A percentile compares a stretch with the other conserved stretches of the same genome.
phyloP scores from a whole-genome alignment of 2,329 filamentous ascomycete species.

The Aureobasidium sp. region DNA sequence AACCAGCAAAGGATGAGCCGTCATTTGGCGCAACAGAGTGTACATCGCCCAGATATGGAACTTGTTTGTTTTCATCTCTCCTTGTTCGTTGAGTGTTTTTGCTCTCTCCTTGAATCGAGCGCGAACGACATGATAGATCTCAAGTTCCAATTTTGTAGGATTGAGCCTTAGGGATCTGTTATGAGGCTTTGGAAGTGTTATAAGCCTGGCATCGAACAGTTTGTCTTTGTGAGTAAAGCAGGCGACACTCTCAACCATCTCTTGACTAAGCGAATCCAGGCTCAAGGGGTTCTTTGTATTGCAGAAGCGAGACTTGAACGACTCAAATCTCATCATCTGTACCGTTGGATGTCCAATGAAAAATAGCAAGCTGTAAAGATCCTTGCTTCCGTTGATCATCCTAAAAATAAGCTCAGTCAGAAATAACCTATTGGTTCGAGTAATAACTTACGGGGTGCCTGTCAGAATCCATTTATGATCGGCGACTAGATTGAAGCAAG shows the following conservation, averaged over 20 bases:
- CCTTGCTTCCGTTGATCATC: conserved; percentile 29
- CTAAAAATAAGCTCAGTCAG: neutral
- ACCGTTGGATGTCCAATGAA: conserved; percentile 28
- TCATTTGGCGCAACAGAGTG: conserved; percentile 46
- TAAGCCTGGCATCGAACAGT: conserved; percentile 47
- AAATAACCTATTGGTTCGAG: too few relatives aligned
- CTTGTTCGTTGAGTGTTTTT: conserved; percentile 28
- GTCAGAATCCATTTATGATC: conserved; percentile 37
- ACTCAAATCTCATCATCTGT: neutral
- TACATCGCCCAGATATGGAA: conserved; percentile 42
- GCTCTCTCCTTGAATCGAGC: conserved; percentile 38
- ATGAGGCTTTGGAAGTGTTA: conserved; percentile 46
- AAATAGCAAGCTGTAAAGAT: conserved; percentile 38
- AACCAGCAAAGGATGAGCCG: conserved; percentile 42
- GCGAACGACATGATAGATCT: conserved; percentile 48
- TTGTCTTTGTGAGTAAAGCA: conserved; percentile 49
- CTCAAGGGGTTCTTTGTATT: neutral
- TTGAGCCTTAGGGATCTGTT: conserved; percentile 38
- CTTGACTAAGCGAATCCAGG: neutral
- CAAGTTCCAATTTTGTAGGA: conserved; percentile 47
- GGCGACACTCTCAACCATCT: conserved; percentile 40
- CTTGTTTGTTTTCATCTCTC: conserved; percentile 30
- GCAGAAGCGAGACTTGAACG: neutral
- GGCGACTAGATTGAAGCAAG: conserved; percentile 37
- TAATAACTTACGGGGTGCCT: conserved; percentile 30